Evolutionary conservation across 1,284 basidiomycete species (phyloP).

Genomic region (Leccinum subrobustum): DNA sequence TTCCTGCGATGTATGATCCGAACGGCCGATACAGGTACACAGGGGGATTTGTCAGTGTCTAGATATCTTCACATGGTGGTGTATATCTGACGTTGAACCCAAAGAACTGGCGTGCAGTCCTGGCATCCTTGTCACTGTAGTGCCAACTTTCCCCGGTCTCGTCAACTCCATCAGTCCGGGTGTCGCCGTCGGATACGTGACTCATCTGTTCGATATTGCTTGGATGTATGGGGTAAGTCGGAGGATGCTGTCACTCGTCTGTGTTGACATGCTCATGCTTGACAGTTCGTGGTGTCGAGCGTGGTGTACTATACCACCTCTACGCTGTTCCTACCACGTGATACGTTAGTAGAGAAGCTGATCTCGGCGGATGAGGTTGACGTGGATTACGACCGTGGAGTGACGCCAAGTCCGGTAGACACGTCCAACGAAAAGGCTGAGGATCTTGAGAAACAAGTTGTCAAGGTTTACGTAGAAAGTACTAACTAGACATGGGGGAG

Average conservation of each 20-base stretch:
- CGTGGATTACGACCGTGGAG: slow-evolving; percentile 2
- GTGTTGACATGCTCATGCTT: slow-evolving; percentile 17
- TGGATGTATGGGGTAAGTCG: slow-evolving; percentile 70
- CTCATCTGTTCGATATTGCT: slow-evolving; percentile 61
- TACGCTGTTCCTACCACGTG: slow-evolving; percentile 53
- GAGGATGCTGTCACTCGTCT: background rate
- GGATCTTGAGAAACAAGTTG: slow-evolving; percentile 12
- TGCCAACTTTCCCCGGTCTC: slow-evolving; percentile 70
- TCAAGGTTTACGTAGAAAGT: background rate
- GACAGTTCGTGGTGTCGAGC: slow-evolving; percentile 42
- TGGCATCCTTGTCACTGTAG: slow-evolving; percentile 57
- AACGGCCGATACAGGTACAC: slow-evolving; percentile 64
- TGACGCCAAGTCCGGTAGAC: background rate
- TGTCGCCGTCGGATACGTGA: slow-evolving; percentile 52
- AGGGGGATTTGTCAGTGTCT: slow-evolving; percentile 55
- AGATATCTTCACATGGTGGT: background rate
- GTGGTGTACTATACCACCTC: slow-evolving; percentile 55
- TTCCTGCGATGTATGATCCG: slow-evolving; percentile 72
- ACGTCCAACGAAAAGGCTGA: background rate
- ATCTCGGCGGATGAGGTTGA: slow-evolving; percentile 33
- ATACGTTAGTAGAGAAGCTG: slow-evolving; percentile 54
- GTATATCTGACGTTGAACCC: slow-evolving; percentile 5
- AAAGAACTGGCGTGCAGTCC: slow-evolving; percentile 73
- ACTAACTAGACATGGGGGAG: background rate
- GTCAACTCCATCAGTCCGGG: slow-evolving; percentile 61